A percentile compares a stretch with the other conserved stretches of the same genome.
phyloP scores from a whole-genome alignment of 345 rosid genomes.

The Trapa incisa region DNA sequence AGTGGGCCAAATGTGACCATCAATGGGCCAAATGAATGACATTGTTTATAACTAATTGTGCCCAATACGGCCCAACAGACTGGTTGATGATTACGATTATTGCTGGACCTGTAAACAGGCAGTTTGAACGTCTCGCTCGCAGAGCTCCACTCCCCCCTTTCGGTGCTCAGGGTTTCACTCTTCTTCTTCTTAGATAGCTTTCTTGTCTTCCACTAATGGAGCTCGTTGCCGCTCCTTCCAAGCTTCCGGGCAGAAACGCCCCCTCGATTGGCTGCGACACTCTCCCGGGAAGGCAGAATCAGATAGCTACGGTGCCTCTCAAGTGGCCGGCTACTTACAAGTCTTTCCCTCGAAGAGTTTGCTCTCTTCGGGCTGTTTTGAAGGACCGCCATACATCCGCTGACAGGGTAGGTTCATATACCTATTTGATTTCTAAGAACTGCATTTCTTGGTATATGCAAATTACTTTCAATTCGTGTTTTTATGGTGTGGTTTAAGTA shows the following conservation, averaged over 20 bases:
- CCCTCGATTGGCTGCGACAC: constrained; percentile 1
- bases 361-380: constrained; percentile 14
- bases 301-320: constrained; percentile 11
- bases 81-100: too few species aligned
- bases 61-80: too few species aligned
- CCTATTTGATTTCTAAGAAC: too few species aligned
- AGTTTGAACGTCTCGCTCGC: too few species aligned
- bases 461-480: neutral
- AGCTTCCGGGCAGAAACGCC: constrained; percentile 14
- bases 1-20: too few species aligned
- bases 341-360: constrained; percentile 10
- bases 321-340: constrained; percentile 9
- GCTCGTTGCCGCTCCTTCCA: constrained; percentile 22
- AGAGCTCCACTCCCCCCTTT: neutral
- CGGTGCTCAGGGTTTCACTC: neutral
- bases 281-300: constrained; percentile 10
- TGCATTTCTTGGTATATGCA: too few species aligned
- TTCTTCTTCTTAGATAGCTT: neutral
- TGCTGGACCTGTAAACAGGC: too few species aligned
- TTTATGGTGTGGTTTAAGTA: neutral
- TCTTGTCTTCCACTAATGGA: constrained; percentile 17
- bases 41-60: too few species aligned
- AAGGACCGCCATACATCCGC: constrained; percentile 7
- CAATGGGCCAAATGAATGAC: too few species aligned
- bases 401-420: constrained; percentile 1